Conservation (phyloP, 225 moss, liverwort and hornwort genomes). For the Straminergon stramineum region DNA sequence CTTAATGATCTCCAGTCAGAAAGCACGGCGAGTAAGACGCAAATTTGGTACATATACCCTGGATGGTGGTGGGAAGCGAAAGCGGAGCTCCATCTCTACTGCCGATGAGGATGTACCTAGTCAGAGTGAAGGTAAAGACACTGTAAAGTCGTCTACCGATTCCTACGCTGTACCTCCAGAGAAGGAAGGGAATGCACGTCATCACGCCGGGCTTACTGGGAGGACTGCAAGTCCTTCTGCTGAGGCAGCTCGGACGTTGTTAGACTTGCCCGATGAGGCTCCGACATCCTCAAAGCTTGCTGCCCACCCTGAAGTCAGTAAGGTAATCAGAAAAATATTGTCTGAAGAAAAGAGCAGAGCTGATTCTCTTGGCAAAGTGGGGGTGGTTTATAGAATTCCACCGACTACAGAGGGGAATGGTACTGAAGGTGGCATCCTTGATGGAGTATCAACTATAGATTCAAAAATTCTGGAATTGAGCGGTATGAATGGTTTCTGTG, state of each 20-base stretch:
- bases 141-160: slow-evolving; percentile 49
- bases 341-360: slow-evolving; percentile 15
- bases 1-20: slow-evolving; percentile 42
- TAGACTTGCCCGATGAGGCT: slow-evolving; percentile 48
- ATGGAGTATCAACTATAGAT: slow-evolving; percentile 1
- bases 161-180: slow-evolving; percentile 55
- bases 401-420: not conserved
- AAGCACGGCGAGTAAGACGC: slow-evolving; percentile 54
- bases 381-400: not conserved
- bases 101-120: slow-evolving; percentile 57
- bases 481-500: slow-evolving; percentile 17
- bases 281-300: slow-evolving; percentile 23
- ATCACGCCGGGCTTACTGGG: not conserved
- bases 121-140: slow-evolving; percentile 59
- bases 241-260: slow-evolving; percentile 46
- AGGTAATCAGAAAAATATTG: not conserved
- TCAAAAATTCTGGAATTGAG: slow-evolving; percentile 2
- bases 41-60: slow-evolving; percentile 76
- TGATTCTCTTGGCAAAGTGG: slow-evolving; percentile 16
- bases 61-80: slow-evolving; percentile 71
- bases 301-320: slow-evolving; percentile 7
- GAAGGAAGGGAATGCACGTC: slow-evolving; percentile 17
- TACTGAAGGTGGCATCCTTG: slow-evolving; percentile 10
- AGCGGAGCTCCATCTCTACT: slow-evolving; percentile 26
- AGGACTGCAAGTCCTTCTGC: slow-evolving; percentile 46